Base-by-base conservation (phyloP, 176 grass and related monocot genomes). In the Oryza glumipatula region DNA sequence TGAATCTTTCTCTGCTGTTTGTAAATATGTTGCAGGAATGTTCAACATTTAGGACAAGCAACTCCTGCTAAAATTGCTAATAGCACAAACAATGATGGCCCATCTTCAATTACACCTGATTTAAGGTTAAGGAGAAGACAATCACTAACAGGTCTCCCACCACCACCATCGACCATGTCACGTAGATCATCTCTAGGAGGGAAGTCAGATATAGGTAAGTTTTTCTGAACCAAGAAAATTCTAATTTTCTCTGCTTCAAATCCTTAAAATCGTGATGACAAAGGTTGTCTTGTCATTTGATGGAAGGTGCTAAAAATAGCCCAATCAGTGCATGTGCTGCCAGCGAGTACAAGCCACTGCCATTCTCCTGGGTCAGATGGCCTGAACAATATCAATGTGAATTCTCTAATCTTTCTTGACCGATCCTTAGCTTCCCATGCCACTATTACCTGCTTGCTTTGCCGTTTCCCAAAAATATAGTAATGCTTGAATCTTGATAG, bases 101-200 rank as follows among this genome's bases (percentile, higher is more conserved):
- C 63, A 41, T 83, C 89, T 28, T 80, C 83, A 66, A 68, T 86
- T 84, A 76, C 45, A 77, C n/a, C 65, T 74, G 85, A 93, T 61
- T 14, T 81, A 24, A 90, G 87, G 77, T 88, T 71, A 66, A 91
- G 30, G 52, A 91, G 91, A 85, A 93, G 94, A 38, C 92, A 95
- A 38, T 98, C 95, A 74, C 28, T 93, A 63, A 88, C 91, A 71
- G 85, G 79, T 79, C 30, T 88, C 49, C 86, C 89, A n/a, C 82
- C 80, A 48, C 32, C 68, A 12, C 56, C 76, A 23, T 80, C 65
- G 39, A 90, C 86, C 89, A 84, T 63, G 80, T 88, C 88, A 65
- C 90, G 92, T 54, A 94, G 95, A 86, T 90, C 95, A 21, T 98
- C 95, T 9, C 90, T 98, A 66, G 95, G 95, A 88, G 92, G 85